These are phyloP conservation scores for Cystoisospora suis DNA, from an alignment of 169 alveolate species.

Conservation along the genomic window DNA sequence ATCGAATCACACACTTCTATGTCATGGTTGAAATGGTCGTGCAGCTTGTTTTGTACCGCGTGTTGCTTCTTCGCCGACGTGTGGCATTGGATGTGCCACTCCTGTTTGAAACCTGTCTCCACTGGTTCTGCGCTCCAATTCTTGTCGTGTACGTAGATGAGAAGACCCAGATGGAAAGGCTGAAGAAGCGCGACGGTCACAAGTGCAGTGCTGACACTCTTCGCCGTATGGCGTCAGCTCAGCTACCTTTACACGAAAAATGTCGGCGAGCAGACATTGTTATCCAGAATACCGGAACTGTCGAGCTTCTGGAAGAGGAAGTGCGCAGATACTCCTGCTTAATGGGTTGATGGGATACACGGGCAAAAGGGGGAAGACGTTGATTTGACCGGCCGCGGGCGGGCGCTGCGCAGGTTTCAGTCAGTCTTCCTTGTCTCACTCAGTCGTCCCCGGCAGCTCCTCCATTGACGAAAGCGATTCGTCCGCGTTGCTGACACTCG, in stretches of 20 bases:
- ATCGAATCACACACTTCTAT: slow-evolving; percentile 74
- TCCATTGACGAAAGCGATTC: too few relatives aligned
- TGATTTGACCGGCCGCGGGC: too few relatives aligned
- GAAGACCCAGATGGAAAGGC: slow-evolving; percentile 65
- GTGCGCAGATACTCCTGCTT: background rate
- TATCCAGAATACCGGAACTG: slow-evolving; percentile 59
- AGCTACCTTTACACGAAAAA: slow-evolving; percentile 48
- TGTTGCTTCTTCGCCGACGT: slow-evolving; percentile 55
- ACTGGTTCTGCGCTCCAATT: slow-evolving; percentile 79
- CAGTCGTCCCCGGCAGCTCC: too few relatives aligned
- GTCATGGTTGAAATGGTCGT: slow-evolving; percentile 71
- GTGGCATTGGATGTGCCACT: slow-evolving; percentile 81
- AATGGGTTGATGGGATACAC: too few relatives aligned
- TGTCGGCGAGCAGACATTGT: slow-evolving; percentile 67
- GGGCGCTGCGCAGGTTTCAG: too few relatives aligned
- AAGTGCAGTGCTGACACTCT: background rate
- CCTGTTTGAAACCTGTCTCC: slow-evolving; percentile 78
- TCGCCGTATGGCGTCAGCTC: slow-evolving; percentile 45
- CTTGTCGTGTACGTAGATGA: slow-evolving; percentile 70
- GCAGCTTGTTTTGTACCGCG: slow-evolving; percentile 64
- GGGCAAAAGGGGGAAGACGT: too few relatives aligned
- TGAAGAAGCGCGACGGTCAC: slow-evolving; percentile 71
- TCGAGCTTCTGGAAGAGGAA: background rate
- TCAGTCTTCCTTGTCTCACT: too few relatives aligned
- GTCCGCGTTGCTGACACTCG: too few relatives aligned